Evolutionary conservation across 83 land plant species (phyloP).

Genomic region (Diphasiastrum complanatum): DNA sequence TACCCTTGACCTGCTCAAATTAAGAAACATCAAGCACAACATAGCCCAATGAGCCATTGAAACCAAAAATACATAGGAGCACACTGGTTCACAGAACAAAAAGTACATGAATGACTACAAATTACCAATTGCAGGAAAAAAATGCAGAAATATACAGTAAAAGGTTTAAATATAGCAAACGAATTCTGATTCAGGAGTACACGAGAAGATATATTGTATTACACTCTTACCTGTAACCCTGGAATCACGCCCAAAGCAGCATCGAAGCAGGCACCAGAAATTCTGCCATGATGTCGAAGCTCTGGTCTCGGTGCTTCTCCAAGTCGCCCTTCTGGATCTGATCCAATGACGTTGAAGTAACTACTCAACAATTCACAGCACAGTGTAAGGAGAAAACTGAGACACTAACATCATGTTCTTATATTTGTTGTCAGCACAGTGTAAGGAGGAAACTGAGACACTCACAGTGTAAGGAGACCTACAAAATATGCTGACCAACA

Average conservation of each 20-base stretch:
- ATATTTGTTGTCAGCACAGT: too few relatives aligned
- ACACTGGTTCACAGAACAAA: neutral
- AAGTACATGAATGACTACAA: too few relatives aligned
- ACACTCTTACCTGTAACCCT: slow-evolving; percentile 5
- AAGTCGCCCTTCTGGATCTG: slow-evolving; percentile 76
- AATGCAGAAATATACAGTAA: too few relatives aligned
- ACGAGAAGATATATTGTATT: too few relatives aligned
- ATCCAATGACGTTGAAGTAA: slow-evolving; percentile 87
- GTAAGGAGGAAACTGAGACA: neutral
- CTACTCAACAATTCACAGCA: slow-evolving; percentile 33
- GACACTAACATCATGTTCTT: too few relatives aligned
- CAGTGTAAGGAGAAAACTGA: neutral
- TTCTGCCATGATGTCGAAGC: slow-evolving; percentile 70
- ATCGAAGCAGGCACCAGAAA: slow-evolving; percentile 95
- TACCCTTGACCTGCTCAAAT: slow-evolving; percentile 67
- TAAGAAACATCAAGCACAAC: neutral
- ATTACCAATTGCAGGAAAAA: too few relatives aligned
- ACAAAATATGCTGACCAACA: too few relatives aligned
- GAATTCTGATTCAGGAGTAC: too few relatives aligned
- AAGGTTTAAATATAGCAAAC: too few relatives aligned
- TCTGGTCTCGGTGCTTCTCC: slow-evolving; percentile 91
- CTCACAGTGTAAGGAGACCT: neutral
- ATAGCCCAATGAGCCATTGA: neutral
- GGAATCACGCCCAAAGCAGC: slow-evolving; percentile 49
- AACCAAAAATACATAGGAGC: neutral